A percentile compares a stretch with the other conserved stretches of the same genome.
Evolutionary conservation across 2,329 filamentous ascomycete genomes (phyloP).

Genomic region (Berkeleyomyces rouxiae): DNA sequence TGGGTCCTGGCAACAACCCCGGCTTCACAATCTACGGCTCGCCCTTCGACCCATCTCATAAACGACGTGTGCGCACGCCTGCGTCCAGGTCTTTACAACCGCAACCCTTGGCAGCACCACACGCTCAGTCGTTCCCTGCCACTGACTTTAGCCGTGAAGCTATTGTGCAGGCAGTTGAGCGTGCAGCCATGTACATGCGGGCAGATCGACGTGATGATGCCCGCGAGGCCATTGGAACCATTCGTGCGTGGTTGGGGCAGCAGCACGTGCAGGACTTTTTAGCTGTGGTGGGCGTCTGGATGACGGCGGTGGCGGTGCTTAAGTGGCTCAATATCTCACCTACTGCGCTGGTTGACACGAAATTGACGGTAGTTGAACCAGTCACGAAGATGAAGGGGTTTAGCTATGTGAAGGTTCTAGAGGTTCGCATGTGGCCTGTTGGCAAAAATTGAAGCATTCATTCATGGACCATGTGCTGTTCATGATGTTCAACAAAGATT

Average conservation of each 20-base stretch:
- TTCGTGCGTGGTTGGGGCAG: not conserved
- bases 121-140: not conserved
- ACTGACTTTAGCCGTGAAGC: not conserved
- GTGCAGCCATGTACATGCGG: not conserved
- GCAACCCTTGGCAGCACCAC: not conserved
- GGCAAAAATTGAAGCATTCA: not conserved
- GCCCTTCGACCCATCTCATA: conserved; percentile 1
- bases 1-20: not conserved
- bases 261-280: conserved; percentile 1
- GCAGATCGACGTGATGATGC: not conserved
- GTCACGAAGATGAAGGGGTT: not conserved
- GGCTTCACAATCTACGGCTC: not conserved
- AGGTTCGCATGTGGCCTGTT: not conserved
- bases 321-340: not conserved
- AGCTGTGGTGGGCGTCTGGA: not conserved
- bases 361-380: not conserved
- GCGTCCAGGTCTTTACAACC: not conserved
- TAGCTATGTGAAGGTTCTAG: conserved; percentile 1
- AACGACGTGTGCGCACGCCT: not conserved
- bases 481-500: too few relatives aligned
- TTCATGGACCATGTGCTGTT: too few relatives aligned
- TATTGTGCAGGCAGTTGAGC: not conserved
- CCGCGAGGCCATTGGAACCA: not conserved
- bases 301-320: not conserved
- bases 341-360: not conserved